Evolutionary conservation across 768 basidiomycete genomes (phyloP), one percentile per base, ranked within the genome.

Genomic region (Lactarius hatsudake): DNA sequence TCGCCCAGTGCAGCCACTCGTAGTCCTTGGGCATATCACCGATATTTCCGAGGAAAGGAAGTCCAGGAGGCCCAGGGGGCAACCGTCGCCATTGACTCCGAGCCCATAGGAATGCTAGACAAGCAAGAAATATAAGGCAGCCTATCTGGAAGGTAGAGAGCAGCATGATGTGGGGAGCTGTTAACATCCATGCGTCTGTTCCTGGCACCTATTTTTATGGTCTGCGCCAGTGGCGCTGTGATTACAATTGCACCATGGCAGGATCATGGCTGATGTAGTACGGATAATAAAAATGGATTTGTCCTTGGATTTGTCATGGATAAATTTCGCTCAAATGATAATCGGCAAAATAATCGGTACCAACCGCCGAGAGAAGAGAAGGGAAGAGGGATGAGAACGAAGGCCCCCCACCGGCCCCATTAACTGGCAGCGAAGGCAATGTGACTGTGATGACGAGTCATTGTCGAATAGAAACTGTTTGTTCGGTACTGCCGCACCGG

Each of bases 1-100:
- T 66, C 6, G 65, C 65, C 65, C 65, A 66, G 51, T 66, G 61
- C n/a, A 20, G 26, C 38, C 51, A 66, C 60, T 62, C 60, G 28
- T 66, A 56, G 18, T 43, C 32, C 53, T 62, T 62, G 23, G 60
- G 65, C 53, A 66, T 23, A 6, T 32, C 61, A 9, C 56, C 15
- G 23, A 62, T 23, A 48, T 66, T 66, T n/a, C 65, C 65, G 17
- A 66, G 23, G 38, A 66, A 30, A 26, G 65, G 65, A 28, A 66
- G 59, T 13, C 65, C 65, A 36, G 51, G 60, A 17, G 65, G 65
- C 3, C 65, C 65, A 40, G 65, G 65, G 57, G 65, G 65, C 23
- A 66, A 42, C n/a, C 38, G 53, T 17, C 53, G 51, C 53, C 61
- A 36, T 23, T 17, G 23, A n/a, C 30, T 10, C 23, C 9, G 53